Conservation (phyloP, 345 rosid species). For the Brassica rapa region DNA sequence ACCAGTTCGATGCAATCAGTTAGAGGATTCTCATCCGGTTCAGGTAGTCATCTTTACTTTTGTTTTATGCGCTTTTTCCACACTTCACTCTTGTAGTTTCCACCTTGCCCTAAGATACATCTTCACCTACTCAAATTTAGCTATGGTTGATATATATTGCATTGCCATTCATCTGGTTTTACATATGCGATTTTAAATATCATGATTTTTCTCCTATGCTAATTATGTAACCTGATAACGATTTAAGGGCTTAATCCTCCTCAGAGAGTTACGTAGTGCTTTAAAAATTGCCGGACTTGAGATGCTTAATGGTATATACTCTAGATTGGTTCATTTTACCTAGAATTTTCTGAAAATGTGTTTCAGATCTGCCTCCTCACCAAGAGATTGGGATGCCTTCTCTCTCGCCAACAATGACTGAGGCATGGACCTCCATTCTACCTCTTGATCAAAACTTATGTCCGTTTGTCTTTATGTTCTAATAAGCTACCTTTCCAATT, state of each 20-base stretch:
- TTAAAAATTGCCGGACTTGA: not conserved
- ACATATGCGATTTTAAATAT: not conserved
- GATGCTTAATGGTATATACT: conserved; percentile 4
- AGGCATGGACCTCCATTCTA: conserved; percentile 52
- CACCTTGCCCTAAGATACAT: not conserved
- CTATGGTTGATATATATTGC: not conserved
- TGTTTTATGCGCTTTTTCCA: not conserved
- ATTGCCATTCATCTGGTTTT: not conserved
- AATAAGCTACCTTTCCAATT: conserved; percentile 31
- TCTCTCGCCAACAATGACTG: conserved; percentile 98
- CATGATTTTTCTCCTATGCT: not conserved
- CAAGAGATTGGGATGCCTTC: conserved; percentile 99
- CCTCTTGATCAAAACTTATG: conserved; percentile 8
- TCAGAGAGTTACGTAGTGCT: not conserved
- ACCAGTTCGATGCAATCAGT: conserved; percentile 52
- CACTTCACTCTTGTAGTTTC: not conserved
- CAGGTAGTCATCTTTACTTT: conserved; percentile 50
- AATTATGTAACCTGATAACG: not conserved
- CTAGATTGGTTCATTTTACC: not conserved
- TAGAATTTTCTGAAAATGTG: conserved; percentile 26
- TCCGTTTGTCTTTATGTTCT: conserved; percentile 11
- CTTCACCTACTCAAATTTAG: not conserved
- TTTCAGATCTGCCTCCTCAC: conserved; percentile 89
- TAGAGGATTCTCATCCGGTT: conserved; percentile 77
- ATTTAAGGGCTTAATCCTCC: not conserved